A percentile compares a stretch with the other conserved stretches of the same genome.
Evolutionary conservation across 306 rosid species (phyloP).

Genomic region (Vigna trinervia): DNA sequence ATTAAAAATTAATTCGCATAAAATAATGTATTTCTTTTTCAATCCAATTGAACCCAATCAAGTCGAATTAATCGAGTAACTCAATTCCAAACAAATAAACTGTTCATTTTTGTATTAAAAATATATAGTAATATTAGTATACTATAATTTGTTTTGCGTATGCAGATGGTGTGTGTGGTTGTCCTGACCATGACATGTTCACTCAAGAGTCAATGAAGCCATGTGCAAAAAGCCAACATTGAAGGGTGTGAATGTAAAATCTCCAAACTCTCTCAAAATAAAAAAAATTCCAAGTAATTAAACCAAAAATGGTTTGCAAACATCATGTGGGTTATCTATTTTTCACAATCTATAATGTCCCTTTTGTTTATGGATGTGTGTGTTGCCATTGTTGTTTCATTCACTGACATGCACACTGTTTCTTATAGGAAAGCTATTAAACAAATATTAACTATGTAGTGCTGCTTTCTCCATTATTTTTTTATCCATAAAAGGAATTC

Average conservation of each 20-base stretch:
- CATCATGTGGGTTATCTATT: conserved; percentile 42
- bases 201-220: conserved; percentile 53
- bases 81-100: no score
- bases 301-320: conserved; percentile 11
- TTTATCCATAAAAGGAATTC: not conserved
- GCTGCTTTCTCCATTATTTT: not conserved
- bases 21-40: no score
- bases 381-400: conserved; percentile 38
- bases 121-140: no score
- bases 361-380: not conserved
- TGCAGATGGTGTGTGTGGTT: conserved; percentile 40
- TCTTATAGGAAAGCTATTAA: not conserved
- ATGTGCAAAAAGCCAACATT: conserved; percentile 83
- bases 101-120: no score
- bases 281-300: conserved; percentile 2
- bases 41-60: no score
- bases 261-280: not conserved
- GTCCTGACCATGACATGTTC: conserved; percentile 65
- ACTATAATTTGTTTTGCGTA: no score
- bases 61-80: no score
- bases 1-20: no score
- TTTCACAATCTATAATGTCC: conserved; percentile 30
- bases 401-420: conserved; percentile 22
- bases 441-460: not conserved
- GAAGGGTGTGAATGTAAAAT: conserved; percentile 42